Percentiles rank a stretch among this genome's conserved stretches.
phyloP scores from a whole-genome alignment of 2,329 filamentous ascomycete species.

The Venturia carpophila region DNA sequence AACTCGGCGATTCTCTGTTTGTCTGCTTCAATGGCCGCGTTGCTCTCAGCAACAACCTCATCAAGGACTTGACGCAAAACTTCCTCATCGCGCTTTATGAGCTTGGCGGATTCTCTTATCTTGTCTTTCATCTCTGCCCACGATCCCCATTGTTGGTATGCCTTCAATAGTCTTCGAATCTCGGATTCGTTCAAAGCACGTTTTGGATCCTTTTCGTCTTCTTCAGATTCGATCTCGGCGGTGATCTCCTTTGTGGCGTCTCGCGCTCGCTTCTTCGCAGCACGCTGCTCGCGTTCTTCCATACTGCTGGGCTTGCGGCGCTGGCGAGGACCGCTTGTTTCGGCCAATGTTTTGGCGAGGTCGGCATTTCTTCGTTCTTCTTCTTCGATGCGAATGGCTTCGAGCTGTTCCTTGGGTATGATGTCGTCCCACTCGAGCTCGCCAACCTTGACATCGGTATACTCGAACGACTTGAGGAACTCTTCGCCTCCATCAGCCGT shows the following conservation, averaged over 20 bases:
- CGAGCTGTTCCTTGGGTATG: conserved; percentile 87
- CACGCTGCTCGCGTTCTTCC: conserved; percentile 56
- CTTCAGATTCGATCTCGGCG: conserved; percentile 45
- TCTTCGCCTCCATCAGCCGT: conserved; percentile 95
- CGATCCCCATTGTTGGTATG: conserved; percentile 83
- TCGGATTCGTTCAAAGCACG: conserved; percentile 91
- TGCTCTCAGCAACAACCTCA: conserved; percentile 68
- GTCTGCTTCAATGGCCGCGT: conserved; percentile 59
- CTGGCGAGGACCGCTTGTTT: conserved; percentile 72
- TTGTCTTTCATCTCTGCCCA: conserved; percentile 76
- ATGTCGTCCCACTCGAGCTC: conserved; percentile 97
- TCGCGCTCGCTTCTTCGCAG: conserved; percentile 60
- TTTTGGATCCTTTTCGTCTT: conserved; percentile 62
- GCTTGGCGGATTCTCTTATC: conserved; percentile 76
- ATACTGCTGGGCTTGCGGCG: conserved; percentile 51
- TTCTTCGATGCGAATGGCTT: conserved; percentile 81
- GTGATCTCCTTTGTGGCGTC: conserved; percentile 57
- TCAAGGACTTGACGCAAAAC: conserved; percentile 68
- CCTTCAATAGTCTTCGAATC: conserved; percentile 80
- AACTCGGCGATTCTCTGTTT: conserved; percentile 51
- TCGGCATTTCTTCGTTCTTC: conserved; percentile 70
- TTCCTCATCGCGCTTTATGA: conserved; percentile 73
- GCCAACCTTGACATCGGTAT: conserved; percentile 94
- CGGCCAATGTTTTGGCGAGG: conserved; percentile 45
- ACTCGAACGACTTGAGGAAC: conserved; percentile 82